phyloP scores from a whole-genome alignment of 768 basidiomycete species.

The Harrya chromipes region DNA sequence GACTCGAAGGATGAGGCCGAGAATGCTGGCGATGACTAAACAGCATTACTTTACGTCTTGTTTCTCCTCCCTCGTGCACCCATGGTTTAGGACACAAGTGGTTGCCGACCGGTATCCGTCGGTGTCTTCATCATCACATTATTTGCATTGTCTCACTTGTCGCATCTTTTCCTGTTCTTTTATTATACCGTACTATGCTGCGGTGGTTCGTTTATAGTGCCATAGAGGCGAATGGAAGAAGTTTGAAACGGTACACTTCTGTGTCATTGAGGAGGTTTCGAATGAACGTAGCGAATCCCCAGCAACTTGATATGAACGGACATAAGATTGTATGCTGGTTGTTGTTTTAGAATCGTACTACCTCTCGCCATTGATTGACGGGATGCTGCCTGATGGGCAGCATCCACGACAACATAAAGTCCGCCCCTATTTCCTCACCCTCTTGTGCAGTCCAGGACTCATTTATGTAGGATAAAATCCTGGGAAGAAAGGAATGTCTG shows the following conservation, averaged over 20 bases:
- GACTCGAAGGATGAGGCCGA: constrained; percentile 72
- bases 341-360: too few species aligned
- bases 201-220: constrained; percentile 31
- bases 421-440: too few species aligned
- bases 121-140: constrained; percentile 26
- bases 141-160: constrained; percentile 32
- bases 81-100: constrained; percentile 8
- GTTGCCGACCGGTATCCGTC: constrained; percentile 9
- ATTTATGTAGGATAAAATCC: too few species aligned
- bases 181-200: constrained; percentile 36
- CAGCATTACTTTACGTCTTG: constrained; percentile 7
- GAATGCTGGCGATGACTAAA: constrained; percentile 64
- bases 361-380: too few species aligned
- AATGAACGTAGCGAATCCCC: too few species aligned
- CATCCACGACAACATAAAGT: too few species aligned
- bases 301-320: too few species aligned
- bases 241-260: constrained; percentile 18
- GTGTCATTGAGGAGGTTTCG: neutral
- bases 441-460: too few species aligned
- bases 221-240: constrained; percentile 35
- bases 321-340: too few species aligned
- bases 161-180: constrained; percentile 32
- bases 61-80: constrained; percentile 18
- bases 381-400: too few species aligned
- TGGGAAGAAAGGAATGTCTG: too few species aligned